A percentile compares a stretch with the other conserved stretches of the same genome.
Conservation (phyloP, 306 rosid species). For the Elaeagnus macrophylla region DNA sequence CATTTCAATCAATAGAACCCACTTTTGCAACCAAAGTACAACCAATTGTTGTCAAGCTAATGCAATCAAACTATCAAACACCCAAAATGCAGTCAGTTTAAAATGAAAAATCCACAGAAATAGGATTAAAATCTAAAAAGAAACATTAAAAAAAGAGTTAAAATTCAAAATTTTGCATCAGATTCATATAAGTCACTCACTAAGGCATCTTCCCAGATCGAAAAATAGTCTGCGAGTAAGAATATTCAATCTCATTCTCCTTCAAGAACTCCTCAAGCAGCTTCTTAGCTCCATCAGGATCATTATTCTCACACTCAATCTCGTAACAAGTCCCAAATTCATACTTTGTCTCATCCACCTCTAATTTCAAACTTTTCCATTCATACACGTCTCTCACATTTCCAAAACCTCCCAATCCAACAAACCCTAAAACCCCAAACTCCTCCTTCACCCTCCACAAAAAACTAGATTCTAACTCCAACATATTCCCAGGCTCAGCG, state of each 20-base stretch:
- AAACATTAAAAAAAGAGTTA: background rate
- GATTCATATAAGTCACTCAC: slow-evolving; percentile 8
- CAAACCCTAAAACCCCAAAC: slow-evolving; percentile 53
- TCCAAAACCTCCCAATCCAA: slow-evolving; percentile 67
- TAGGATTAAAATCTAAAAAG: background rate
- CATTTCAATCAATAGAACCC: too few species aligned
- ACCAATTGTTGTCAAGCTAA: too few species aligned
- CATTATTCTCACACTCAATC: slow-evolving; percentile 78
- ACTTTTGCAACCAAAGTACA: too few species aligned
- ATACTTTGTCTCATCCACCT: slow-evolving; percentile 72
- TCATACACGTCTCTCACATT: slow-evolving; percentile 76
- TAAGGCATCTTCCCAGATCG: slow-evolving; percentile 37
- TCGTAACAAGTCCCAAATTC: slow-evolving; percentile 65
- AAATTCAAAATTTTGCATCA: background rate
- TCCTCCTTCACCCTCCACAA: slow-evolving; percentile 63
- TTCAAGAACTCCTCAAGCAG: slow-evolving; percentile 58
- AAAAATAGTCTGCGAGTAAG: slow-evolving; percentile 48
- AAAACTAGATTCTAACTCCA: slow-evolving; percentile 54
- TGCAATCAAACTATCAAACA: too few species aligned
- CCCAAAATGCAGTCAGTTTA: background rate
- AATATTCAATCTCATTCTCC: slow-evolving; percentile 53
- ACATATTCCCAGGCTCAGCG: slow-evolving; percentile 49
- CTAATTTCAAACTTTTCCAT: slow-evolving; percentile 85
- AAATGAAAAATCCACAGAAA: background rate
- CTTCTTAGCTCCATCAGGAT: slow-evolving; percentile 62